Conservation (phyloP, 2,329 filamentous ascomycete genomes). For the Endothia cerciana region DNA sequence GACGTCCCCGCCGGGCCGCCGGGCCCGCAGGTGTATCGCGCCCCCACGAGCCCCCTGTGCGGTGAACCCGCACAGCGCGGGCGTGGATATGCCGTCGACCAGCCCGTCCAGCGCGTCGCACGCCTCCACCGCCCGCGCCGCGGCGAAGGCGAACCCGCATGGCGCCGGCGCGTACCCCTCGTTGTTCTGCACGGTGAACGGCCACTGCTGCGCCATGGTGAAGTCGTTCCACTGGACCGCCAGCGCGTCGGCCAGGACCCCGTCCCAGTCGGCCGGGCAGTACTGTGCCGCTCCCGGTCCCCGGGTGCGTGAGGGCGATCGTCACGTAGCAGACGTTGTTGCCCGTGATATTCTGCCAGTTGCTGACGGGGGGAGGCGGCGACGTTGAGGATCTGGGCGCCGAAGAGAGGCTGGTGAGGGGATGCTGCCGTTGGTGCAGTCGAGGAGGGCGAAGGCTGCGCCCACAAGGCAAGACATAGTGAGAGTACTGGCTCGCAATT, state of each 20-base stretch:
- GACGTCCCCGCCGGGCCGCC: background rate
- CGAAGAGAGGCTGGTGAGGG: background rate
- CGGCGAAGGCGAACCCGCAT: conserved; percentile 12
- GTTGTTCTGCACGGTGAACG: conserved; percentile 7
- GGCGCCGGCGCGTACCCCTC: conserved; percentile 7
- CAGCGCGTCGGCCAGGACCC: conserved; percentile 8
- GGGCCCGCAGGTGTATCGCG: background rate
- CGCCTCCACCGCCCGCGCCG: background rate
- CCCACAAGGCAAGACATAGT: background rate
- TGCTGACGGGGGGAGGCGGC: background rate
- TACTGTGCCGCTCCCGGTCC: background rate
- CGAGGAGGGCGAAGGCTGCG: background rate
- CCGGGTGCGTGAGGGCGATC: background rate
- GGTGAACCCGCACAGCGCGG: conserved; percentile 3
- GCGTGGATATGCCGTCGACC: conserved; percentile 8
- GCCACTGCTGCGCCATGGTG: conserved; percentile 10
- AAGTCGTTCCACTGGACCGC: conserved; percentile 16
- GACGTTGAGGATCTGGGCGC: conserved; percentile 1
- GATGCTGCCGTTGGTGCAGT: background rate
- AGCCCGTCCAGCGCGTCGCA: conserved; percentile 14
- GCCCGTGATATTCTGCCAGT: background rate
- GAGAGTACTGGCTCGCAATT: background rate
- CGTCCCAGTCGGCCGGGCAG: conserved; percentile 12
- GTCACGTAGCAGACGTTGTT: conserved; percentile 7
- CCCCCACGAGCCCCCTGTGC: background rate